Conservation (phyloP, 306 rosid species). For the Dryas drummondii region DNA sequence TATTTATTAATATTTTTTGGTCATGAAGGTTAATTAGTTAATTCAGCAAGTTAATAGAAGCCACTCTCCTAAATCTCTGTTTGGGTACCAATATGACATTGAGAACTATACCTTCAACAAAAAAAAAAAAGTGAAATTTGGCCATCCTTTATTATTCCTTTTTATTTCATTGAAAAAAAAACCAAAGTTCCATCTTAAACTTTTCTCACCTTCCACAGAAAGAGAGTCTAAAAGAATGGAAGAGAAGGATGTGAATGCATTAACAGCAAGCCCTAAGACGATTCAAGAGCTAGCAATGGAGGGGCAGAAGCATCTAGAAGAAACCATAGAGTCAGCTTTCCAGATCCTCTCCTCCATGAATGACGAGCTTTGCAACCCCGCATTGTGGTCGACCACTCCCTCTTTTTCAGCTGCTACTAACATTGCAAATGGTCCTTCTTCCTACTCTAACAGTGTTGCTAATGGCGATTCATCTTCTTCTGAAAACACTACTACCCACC, state of each 20-base stretch:
- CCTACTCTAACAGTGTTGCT: constrained; percentile 45
- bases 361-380: constrained; percentile 90
- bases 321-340: constrained; percentile 78
- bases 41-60: no score
- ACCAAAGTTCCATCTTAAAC: neutral
- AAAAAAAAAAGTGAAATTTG: no score
- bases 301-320: constrained; percentile 78
- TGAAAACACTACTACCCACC: constrained; percentile 41
- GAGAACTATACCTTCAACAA: no score
- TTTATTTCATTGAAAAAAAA: no score
- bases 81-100: no score
- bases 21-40: no score
- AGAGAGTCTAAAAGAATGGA: constrained; percentile 41
- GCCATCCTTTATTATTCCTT: no score
- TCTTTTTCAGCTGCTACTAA: constrained; percentile 27
- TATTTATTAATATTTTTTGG: no score
- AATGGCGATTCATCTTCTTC: constrained; percentile 57
- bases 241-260: constrained; percentile 37
- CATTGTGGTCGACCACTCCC: constrained; percentile 65
- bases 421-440: constrained; percentile 33
- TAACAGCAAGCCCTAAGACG: constrained; percentile 37
- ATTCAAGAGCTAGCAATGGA: constrained; percentile 83
- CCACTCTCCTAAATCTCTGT: no score
- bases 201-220: neutral
- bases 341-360: constrained; percentile 95